These are phyloP conservation scores for Clarireedia homoeocarpa DNA, from an alignment of 2,329 filamentous ascomycete genomes.

Conservation along the genomic window DNA sequence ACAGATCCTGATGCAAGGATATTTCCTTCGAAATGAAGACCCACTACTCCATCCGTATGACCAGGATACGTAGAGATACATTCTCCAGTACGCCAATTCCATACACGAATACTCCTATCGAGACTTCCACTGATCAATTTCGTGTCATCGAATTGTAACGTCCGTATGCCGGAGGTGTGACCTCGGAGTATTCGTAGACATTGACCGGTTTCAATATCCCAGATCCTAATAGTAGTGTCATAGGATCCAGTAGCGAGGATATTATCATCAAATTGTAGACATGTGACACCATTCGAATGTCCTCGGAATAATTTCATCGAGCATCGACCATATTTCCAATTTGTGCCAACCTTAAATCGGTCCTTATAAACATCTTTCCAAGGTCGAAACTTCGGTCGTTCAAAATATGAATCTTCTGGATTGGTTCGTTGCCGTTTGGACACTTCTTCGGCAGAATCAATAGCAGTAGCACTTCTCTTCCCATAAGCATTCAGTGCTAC, in stretches of 20 bases:
- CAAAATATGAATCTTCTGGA: constrained; percentile 17
- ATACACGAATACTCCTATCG: constrained; percentile 82
- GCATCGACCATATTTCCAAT: constrained; percentile 94
- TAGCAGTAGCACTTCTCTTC: constrained; percentile 24
- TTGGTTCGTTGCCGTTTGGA: constrained; percentile 22
- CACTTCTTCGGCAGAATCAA: constrained; percentile 9
- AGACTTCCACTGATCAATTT: constrained; percentile 88
- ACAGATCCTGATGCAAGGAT: constrained; percentile 83
- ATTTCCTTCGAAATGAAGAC: constrained; percentile 77
- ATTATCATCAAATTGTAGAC: constrained; percentile 68
- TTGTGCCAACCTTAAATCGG: constrained; percentile 88
- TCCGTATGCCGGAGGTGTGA: constrained; percentile 75
- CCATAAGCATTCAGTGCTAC: constrained; percentile 12
- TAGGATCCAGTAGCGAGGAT: constrained; percentile 92
- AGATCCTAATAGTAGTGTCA: constrained; percentile 90
- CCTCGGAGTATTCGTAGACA: constrained; percentile 78
- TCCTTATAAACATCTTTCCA: constrained; percentile 99
- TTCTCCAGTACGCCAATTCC: constrained; percentile 92
- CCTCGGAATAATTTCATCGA: constrained; percentile 77
- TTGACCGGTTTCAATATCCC: constrained; percentile 84
- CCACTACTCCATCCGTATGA: constrained; percentile 76
- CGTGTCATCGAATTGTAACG: constrained; percentile 85
- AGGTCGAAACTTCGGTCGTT: constrained; percentile 51
- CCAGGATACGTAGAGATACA: constrained; percentile 74
- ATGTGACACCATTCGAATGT: constrained; percentile 76